Evolutionary conservation across 75 land plant species (phyloP).

Genomic region (Ceratopteris richardii): DNA sequence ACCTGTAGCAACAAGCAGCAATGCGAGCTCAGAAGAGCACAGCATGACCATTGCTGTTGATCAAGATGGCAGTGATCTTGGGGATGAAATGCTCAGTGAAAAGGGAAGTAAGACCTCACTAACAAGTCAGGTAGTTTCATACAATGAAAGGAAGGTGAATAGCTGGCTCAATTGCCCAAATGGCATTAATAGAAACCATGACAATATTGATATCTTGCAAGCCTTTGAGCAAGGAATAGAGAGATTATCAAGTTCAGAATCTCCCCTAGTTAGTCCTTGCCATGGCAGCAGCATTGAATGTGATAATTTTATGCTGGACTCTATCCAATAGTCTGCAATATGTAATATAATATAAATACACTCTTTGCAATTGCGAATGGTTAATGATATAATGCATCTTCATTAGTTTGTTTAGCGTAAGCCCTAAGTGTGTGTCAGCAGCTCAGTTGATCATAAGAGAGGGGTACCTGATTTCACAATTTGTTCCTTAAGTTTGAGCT

Average conservation of each 20-base stretch:
- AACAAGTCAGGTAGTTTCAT: conserved; percentile 8
- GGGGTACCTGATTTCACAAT: no score
- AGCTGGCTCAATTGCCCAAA: not conserved
- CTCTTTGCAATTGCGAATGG: no score
- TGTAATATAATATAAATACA: no score
- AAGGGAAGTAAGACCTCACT: conserved; percentile 29
- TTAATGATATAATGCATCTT: no score
- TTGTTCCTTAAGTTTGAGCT: no score
- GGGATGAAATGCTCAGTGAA: conserved; percentile 40
- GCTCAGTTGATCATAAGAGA: no score
- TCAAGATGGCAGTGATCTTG: conserved; percentile 35
- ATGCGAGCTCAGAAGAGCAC: conserved; percentile 49
- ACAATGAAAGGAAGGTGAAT: conserved; percentile 1
- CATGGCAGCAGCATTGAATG: not conserved
- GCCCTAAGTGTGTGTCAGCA: no score
- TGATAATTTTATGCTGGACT: not conserved
- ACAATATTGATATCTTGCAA: not conserved
- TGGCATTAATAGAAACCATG: not conserved
- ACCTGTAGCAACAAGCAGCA: conserved; percentile 69
- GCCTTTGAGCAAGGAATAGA: not conserved
- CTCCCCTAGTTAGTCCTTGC: not conserved
- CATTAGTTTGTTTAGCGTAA: no score
- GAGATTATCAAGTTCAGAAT: not conserved
- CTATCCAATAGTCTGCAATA: no score
- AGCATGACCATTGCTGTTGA: conserved; percentile 27